Percentiles rank a stretch among this genome's conserved stretches.
Conservation (phyloP, 352 stramenopile genomes). For the Pythium graminicola region DNA sequence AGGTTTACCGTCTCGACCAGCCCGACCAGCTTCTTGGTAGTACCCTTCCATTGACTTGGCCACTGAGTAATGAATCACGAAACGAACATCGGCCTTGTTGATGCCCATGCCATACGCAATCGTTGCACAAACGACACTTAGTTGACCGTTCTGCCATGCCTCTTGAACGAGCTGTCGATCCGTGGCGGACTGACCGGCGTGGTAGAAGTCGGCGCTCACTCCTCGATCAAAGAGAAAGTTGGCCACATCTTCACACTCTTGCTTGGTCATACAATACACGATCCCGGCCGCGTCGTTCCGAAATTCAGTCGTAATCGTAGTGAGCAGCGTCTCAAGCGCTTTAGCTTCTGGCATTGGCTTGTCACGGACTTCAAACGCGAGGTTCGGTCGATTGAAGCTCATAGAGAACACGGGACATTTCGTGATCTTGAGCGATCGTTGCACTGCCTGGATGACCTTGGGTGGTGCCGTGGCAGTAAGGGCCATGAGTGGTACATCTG, state of each 20-base stretch:
- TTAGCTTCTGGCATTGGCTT: slow-evolving; percentile 46
- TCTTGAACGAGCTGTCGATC: slow-evolving; percentile 77
- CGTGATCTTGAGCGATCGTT: slow-evolving; percentile 67
- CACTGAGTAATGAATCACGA: slow-evolving; percentile 90
- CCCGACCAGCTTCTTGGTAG: slow-evolving; percentile 97
- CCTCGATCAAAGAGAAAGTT: slow-evolving; percentile 82
- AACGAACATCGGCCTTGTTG: slow-evolving; percentile 93
- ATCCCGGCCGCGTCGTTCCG: slow-evolving; percentile 66
- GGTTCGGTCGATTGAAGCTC: slow-evolving; percentile 91
- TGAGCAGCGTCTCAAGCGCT: slow-evolving; percentile 44
- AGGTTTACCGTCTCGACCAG: slow-evolving; percentile 92
- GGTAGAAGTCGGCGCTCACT: slow-evolving; percentile 89
- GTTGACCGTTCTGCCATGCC: slow-evolving; percentile 61
- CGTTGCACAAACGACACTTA: slow-evolving; percentile 92
- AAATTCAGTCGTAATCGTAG: slow-evolving; percentile 53
- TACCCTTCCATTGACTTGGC: slow-evolving; percentile 96
- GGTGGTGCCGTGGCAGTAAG: slow-evolving; percentile 88
- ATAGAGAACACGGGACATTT: slow-evolving; percentile 85
- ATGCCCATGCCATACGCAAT: slow-evolving; percentile 96
- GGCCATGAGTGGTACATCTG: slow-evolving; percentile 88
- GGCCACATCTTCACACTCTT: slow-evolving; percentile 91
- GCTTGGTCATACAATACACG: slow-evolving; percentile 93
- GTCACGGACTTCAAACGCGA: slow-evolving; percentile 86
- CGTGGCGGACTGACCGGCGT: slow-evolving; percentile 77
- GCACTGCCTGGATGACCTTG: slow-evolving; percentile 77